A percentile compares a stretch with the other conserved stretches of the same genome.
phyloP scores from a whole-genome alignment of 805 yeast species.

The Cyberlindnera euphorbiae region DNA sequence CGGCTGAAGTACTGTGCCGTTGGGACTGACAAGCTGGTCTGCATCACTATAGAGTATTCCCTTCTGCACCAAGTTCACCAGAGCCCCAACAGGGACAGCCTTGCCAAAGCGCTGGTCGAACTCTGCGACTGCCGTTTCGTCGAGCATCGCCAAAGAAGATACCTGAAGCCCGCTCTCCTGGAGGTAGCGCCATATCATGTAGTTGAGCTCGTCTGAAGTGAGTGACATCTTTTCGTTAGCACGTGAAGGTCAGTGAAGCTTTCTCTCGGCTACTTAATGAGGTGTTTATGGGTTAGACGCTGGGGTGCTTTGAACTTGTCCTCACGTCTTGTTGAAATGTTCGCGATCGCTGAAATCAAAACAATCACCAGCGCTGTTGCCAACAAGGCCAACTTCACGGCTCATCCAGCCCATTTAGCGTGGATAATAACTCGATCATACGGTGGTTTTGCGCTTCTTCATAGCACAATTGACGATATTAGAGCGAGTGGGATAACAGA shows the following conservation, averaged over 20 bases:
- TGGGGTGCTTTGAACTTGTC: no score
- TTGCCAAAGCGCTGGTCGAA: conserved; percentile 47
- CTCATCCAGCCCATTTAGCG: no score
- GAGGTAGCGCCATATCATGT: conserved; percentile 86
- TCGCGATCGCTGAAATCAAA: no score
- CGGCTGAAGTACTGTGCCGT: conserved; percentile 26
- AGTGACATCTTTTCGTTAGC: conserved; percentile 54
- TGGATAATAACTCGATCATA: no score
- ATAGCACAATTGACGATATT: no score
- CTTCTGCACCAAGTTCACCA: conserved; percentile 78
- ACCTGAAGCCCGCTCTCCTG: conserved; percentile 79
- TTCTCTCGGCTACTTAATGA: neutral
- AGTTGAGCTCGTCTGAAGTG: conserved; percentile 80
- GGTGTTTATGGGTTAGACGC: no score
- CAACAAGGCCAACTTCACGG: no score
- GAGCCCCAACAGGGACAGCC: conserved; percentile 68
- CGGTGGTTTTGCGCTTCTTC: no score
- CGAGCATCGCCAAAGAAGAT: conserved; percentile 75
- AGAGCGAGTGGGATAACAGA: no score
- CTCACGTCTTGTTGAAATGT: no score
- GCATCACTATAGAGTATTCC: conserved; percentile 78
- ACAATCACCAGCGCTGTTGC: no score
- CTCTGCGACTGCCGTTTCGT: conserved; percentile 59
- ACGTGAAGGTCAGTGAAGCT: neutral
- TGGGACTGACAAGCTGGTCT: conserved; percentile 46